These are phyloP conservation scores for Lachnellula arida DNA, from an alignment of 2,329 filamentous ascomycete species.

Conservation along the genomic window DNA sequence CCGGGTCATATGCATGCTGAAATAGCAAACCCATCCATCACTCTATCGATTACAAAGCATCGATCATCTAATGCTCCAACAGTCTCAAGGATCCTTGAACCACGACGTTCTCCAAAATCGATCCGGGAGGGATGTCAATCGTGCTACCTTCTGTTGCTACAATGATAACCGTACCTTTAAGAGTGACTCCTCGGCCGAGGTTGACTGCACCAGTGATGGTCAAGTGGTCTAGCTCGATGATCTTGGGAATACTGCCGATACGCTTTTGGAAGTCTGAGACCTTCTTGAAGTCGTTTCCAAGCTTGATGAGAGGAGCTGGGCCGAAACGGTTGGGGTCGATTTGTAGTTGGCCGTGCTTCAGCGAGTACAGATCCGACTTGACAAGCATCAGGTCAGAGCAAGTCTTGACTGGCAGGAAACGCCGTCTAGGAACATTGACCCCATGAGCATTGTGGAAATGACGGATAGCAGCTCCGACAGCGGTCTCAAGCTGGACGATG, in stretches of 20 bases:
- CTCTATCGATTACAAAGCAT: conserved; percentile 2
- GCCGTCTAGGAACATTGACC: conserved; percentile 95
- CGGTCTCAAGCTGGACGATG: conserved; percentile 97
- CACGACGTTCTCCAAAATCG: conserved; percentile 96
- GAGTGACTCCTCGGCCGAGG: conserved; percentile 87
- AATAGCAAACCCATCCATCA: conserved; percentile 2
- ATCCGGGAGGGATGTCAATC: conserved; percentile 95
- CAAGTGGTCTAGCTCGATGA: conserved; percentile 87
- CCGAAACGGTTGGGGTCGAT: conserved; percentile 97
- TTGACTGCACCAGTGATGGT: conserved; percentile 98
- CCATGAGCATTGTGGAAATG: conserved; percentile 99
- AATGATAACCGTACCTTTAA: conserved; percentile 99
- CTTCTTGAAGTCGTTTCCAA: conserved; percentile 99
- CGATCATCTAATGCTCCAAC: conserved; percentile 54
- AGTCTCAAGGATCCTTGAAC: conserved; percentile 90
- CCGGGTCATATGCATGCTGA: conserved; percentile 3
- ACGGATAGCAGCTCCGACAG: conserved; percentile 95
- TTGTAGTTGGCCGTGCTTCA: conserved; percentile 96
- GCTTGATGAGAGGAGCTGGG: conserved; percentile 96
- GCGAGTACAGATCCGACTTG: conserved; percentile 98
- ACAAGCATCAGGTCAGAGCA: conserved; percentile 99
- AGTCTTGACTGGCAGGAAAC: conserved; percentile 99
- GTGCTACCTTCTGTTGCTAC: conserved; percentile 97
- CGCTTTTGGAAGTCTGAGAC: conserved; percentile 93
- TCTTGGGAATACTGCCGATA: conserved; percentile 83